phyloP scores from a whole-genome alignment of 495 filamentous ascomycete species.

The Aspergillus leporis region DNA sequence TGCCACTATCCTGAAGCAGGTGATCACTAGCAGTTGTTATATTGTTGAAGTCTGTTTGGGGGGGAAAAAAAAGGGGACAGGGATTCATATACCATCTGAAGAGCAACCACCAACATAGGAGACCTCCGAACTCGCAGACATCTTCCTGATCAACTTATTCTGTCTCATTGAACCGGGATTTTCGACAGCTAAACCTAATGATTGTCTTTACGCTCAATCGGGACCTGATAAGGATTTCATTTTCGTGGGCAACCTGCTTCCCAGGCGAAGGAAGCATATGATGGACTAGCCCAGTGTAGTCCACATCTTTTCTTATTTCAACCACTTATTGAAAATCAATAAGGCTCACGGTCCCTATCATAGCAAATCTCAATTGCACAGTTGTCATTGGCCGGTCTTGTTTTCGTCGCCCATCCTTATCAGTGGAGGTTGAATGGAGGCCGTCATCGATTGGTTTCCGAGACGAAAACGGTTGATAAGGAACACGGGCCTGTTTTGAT shows the following conservation, averaged over 20 bases:
- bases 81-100: slow-evolving; percentile 8
- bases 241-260: not conserved
- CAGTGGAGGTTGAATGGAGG: slow-evolving; percentile 8
- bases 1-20: not conserved
- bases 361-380: not conserved
- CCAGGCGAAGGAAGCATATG: not conserved
- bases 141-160: slow-evolving; percentile 16
- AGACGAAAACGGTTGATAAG: slow-evolving; percentile 6
- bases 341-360: not conserved
- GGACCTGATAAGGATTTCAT: slow-evolving; percentile 4
- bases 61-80: not conserved
- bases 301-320: not conserved
- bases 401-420: slow-evolving; percentile 10
- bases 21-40: not conserved
- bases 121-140: slow-evolving; percentile 34
- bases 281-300: not conserved
- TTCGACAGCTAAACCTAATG: slow-evolving; percentile 1
- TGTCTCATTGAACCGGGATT: not conserved
- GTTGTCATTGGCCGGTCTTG: not conserved
- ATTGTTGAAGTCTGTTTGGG: not conserved
- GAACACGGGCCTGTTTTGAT: not conserved
- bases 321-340: not conserved
- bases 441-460: slow-evolving; percentile 1
- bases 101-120: not conserved
- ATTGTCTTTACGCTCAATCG: not conserved